Percentiles rank a stretch among this genome's conserved stretches.
Conservation (phyloP, 2,329 filamentous ascomycete species). For the Cercospora sp. region DNA sequence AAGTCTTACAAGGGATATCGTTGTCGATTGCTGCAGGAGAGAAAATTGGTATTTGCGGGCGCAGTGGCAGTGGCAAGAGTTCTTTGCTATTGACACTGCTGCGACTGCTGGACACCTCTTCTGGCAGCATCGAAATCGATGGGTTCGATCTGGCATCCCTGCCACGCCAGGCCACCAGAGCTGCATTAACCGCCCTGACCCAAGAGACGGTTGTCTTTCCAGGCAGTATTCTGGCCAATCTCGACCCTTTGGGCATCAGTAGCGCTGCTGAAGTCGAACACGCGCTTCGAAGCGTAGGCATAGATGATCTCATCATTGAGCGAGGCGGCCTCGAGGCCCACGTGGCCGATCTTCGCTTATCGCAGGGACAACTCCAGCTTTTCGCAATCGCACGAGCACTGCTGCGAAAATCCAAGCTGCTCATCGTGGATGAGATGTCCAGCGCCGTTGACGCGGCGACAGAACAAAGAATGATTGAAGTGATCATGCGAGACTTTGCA, state of each 20-base stretch:
- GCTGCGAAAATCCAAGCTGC: constrained; percentile 44
- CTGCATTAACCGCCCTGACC: constrained; percentile 48
- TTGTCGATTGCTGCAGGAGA: constrained; percentile 51
- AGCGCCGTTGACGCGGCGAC: constrained; percentile 58
- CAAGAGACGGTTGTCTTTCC: constrained; percentile 56
- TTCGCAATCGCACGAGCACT: constrained; percentile 53
- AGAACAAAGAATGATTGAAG: constrained; percentile 58
- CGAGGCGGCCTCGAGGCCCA: constrained; percentile 43
- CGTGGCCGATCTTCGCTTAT: constrained; percentile 39
- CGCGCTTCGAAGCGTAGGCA: constrained; percentile 50
- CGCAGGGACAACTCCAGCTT: constrained; percentile 54
- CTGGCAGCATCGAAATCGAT: constrained; percentile 51
- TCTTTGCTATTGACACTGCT: constrained; percentile 53
- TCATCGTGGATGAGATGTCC: constrained; percentile 41
- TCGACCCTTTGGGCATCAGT: constrained; percentile 45
- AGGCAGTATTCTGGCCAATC: constrained; percentile 51
- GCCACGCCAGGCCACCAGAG: constrained; percentile 49
- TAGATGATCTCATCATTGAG: constrained; percentile 34
- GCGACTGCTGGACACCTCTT: constrained; percentile 49
- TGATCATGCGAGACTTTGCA: constrained; percentile 49
- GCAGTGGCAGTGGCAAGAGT: constrained; percentile 57
- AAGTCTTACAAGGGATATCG: constrained; percentile 50
- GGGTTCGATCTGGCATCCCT: constrained; percentile 49
- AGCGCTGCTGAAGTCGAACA: constrained; percentile 45
- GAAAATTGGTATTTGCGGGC: constrained; percentile 55